Conservation (phyloP, 805 yeast species). For the Wickerhamomyces chaumierensis region DNA sequence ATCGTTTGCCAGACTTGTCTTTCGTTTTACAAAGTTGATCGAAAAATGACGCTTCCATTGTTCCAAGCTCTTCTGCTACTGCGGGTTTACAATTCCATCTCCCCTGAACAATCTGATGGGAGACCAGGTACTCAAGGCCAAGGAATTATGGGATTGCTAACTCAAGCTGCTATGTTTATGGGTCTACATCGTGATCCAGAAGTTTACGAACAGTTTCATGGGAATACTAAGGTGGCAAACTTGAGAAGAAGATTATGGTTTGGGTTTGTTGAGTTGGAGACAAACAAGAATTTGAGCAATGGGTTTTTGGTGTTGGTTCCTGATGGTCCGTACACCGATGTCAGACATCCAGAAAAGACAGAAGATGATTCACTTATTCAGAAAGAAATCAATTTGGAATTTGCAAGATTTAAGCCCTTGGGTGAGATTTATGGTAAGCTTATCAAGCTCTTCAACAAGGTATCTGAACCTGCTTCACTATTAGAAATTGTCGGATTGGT, state of each 20-base stretch:
- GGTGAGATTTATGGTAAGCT: slow-evolving; percentile 3
- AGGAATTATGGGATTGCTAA: slow-evolving; percentile 23
- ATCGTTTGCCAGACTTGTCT: slow-evolving; percentile 30
- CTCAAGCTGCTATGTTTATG: slow-evolving; percentile 31
- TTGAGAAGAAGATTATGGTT: slow-evolving; percentile 14
- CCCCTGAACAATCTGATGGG: slow-evolving; percentile 38
- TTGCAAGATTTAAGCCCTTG: slow-evolving; percentile 1
- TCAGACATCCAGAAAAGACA: slow-evolving; percentile 6
- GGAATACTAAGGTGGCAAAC: slow-evolving; percentile 5
- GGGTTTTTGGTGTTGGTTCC: slow-evolving; percentile 9
- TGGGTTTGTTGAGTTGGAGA: slow-evolving; percentile 7
- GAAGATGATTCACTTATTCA: slow-evolving; percentile 7
- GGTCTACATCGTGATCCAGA: slow-evolving; percentile 39
- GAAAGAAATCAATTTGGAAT: slow-evolving; percentile 4
- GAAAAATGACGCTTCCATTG: slow-evolving; percentile 24
- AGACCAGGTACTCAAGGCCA: slow-evolving; percentile 27
- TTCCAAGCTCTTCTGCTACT: slow-evolving; percentile 31
- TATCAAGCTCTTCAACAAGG: slow-evolving; percentile 5
- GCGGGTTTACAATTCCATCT: slow-evolving; percentile 25
- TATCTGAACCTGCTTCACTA: slow-evolving; percentile 1
- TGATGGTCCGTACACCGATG: slow-evolving; percentile 4
- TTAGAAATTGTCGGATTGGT: not conserved
- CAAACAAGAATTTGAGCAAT: slow-evolving; percentile 2
- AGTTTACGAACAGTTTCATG: slow-evolving; percentile 8
- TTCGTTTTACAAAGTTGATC: slow-evolving; percentile 26